Conservation (phyloP, 1,284 basidiomycete species). For the Porogramme epimiltina region DNA sequence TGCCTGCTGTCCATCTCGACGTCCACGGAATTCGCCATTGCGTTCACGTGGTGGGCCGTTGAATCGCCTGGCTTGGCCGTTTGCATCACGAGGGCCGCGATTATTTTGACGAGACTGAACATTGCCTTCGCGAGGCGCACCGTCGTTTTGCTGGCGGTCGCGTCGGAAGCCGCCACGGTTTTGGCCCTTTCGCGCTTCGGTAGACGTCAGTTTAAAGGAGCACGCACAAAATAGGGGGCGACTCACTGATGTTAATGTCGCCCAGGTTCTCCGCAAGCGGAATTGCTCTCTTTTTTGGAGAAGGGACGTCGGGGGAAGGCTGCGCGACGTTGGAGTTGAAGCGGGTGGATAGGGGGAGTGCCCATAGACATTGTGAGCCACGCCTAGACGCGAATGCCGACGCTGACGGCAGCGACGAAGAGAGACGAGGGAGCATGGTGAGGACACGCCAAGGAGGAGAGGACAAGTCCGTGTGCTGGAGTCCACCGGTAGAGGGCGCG, state of each 20-base stretch:
- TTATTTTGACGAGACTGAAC: too few relatives aligned
- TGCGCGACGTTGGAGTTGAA: conserved; percentile 18
- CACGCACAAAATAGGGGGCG: too few relatives aligned
- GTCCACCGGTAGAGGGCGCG: too few relatives aligned
- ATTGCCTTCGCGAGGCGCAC: too few relatives aligned
- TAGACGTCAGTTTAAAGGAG: too few relatives aligned
- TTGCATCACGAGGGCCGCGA: too few relatives aligned
- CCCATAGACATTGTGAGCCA: neutral
- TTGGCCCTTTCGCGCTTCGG: neutral
- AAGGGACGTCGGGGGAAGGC: conserved; percentile 1
- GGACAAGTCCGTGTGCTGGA: conserved; percentile 4
- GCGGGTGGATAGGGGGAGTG: conserved; percentile 5
- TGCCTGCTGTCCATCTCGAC: too few relatives aligned
- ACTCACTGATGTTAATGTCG: conserved; percentile 38
- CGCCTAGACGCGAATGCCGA: neutral
- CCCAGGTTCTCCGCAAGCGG: conserved; percentile 35
- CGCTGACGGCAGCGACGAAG: conserved; percentile 11
- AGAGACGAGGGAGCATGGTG: conserved; percentile 17
- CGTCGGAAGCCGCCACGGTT: too few relatives aligned
- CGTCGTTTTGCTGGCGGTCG: too few relatives aligned
- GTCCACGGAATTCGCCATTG: too few relatives aligned
- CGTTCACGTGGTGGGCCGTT: too few relatives aligned
- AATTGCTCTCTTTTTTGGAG: conserved; percentile 20
- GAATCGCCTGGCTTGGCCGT: too few relatives aligned
- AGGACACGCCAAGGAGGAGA: neutral